Evolutionary conservation across 192 early-diverging fungal species (phyloP), one percentile per base, ranked within the genome.

Genomic region (Chytriomyces confervae): DNA sequence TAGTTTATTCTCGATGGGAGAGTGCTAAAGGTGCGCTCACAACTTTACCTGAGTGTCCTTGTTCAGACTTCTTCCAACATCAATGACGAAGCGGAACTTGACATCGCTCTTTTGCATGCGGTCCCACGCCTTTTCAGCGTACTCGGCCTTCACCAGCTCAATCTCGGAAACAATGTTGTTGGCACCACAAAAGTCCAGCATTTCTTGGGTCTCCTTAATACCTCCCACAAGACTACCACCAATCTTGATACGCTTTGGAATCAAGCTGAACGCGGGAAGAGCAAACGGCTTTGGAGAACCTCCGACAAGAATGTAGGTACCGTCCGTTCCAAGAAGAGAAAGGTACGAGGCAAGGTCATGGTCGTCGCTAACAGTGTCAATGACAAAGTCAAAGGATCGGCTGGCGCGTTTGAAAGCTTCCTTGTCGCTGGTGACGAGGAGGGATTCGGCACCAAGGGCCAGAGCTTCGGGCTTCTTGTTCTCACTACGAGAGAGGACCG

Each of bases 271-370:
- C 48, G 76, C 51, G 44, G 73, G 61, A 27, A 81, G 36, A 23
- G 44, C 48, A 44, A 81, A 50, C 27, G 71, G 77, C 44, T 63
- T 62, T 65, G 67, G 77, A 51, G 51, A 43, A 50, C 69, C 80
- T 45, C 80, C 83, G 36, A 84, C 77, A 57, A 84, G 53, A 46
- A 81, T 66, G 20, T 78, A 24, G 1, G 70, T 81, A 24, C 83
- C 83, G 62, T 81, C 80, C 5, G 77, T 66, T 13, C 47, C 66
- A 24, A 84, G 68, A 13, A 81, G 60, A 18, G 23, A 27, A 13
- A 72, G 36, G 16, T 75, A 57, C 45, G 77, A 43, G 5, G 53
- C 75, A 13, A 79, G 29, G 29, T 67, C 65, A 66, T 62, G 60
- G 24, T 61, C 67, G 57, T 62, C 51, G 29, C 72, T 66, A 2